Evolutionary conservation across 2,329 filamentous ascomycete genomes (phyloP), one percentile per base, ranked within the genome.

Genomic region (Fusarium zealandicum): DNA sequence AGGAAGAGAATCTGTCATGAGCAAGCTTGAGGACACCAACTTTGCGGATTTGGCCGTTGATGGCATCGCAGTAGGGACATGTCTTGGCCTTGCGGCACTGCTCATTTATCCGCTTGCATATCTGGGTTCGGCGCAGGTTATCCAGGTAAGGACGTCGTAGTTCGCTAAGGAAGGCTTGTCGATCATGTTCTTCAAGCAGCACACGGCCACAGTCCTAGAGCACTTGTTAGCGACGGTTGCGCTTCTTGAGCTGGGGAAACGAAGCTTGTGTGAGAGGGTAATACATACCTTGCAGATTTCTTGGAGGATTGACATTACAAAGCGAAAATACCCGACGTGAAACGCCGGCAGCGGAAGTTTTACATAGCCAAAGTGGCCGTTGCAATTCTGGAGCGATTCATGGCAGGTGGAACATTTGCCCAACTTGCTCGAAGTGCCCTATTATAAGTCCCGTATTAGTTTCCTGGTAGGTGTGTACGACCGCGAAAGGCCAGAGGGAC

Each of bases 321-420:
- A 92, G 72, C 92, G 95, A 67, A 99, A 84, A 72, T 97, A 99
- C 31, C 95, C 95, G 62, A 98, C 92, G 71, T 99, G 95, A 70
- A 98, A 98, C 36, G 90, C 92, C 4, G 95, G 95, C 44, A 99
- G 80, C 1, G 93, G 91, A 12, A 99, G 84, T 68, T 90, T 87
- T 67, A 99, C 90, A 75, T 97, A 89, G 39, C 95, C 95, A 70
- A 98, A 99, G 74, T 99, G 95, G 11, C 95, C 95, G 65, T 92
- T 95, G 74, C 95, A 99, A 62, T 89, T 86, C 67, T 92, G 85
- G 25, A 98, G 80, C 13, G 86, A 83, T 69, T 93, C 86, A 40
- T 90, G 86, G 72, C 95, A 99, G 12, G 95, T 98, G 36, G 85
- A 79, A 73, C 95, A 99, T 54, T 79, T 82, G 18, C 85, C 90